Evolutionary conservation across 2,329 filamentous ascomycete genomes (phyloP).

Genomic region (Beauveria caledonica): DNA sequence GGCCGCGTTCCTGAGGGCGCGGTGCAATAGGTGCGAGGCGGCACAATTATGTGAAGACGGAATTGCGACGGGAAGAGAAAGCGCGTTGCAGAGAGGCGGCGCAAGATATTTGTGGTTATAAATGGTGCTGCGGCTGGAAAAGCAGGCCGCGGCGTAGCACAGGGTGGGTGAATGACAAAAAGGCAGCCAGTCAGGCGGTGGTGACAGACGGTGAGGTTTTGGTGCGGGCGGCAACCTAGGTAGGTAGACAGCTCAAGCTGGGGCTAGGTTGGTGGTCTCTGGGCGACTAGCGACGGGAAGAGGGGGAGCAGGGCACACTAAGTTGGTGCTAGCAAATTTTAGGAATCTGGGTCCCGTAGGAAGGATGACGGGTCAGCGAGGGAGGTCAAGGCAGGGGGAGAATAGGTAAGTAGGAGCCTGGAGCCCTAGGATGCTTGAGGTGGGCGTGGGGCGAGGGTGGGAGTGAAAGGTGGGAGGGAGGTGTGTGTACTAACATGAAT

Average conservation of each 20-base stretch:
- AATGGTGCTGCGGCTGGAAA: slow-evolving; percentile 9
- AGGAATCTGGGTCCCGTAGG: no score
- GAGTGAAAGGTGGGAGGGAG: neutral
- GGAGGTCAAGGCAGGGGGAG: neutral
- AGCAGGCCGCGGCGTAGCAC: slow-evolving; percentile 6
- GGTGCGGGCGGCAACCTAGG: slow-evolving; percentile 5
- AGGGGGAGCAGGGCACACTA: neutral
- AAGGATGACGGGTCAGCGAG: neutral
- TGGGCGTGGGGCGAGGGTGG: neutral
- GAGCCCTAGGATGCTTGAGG: no score
- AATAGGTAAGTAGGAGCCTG: neutral
- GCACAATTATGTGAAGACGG: neutral
- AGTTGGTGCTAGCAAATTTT: neutral
- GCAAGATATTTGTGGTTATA: slow-evolving; percentile 9
- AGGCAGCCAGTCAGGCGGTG: slow-evolving; percentile 8
- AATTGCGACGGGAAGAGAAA: neutral
- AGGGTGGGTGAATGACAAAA: slow-evolving; percentile 8
- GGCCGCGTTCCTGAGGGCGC: slow-evolving; percentile 2
- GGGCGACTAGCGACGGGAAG: neutral
- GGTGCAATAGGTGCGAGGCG: neutral
- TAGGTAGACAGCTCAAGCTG: neutral
- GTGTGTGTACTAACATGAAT: neutral
- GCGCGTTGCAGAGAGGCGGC: slow-evolving; percentile 1
- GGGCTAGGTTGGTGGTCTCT: neutral
- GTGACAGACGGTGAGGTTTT: slow-evolving; percentile 5